Percentiles rank a stretch among this genome's conserved stretches.
Conservation (phyloP, 768 basidiomycete genomes). For the Gautieria morchelliformis region DNA sequence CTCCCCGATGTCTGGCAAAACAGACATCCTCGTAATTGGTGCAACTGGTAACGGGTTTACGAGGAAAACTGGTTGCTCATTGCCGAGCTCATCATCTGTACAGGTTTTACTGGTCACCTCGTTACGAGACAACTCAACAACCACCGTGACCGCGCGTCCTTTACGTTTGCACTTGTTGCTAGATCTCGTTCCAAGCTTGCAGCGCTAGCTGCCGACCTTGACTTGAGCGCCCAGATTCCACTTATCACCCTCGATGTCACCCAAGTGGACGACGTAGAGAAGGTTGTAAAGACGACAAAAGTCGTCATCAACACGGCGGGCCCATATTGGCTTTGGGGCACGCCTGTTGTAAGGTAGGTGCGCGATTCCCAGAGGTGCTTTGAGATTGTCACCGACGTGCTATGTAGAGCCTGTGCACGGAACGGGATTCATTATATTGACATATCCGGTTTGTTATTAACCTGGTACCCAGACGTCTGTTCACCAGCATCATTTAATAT, state of each 20-base stretch:
- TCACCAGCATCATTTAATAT: not conserved
- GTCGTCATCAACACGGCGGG: constrained; percentile 75
- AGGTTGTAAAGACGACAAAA: constrained; percentile 42
- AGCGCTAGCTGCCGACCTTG: constrained; percentile 36
- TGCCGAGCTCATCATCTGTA: not conserved
- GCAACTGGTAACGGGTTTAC: constrained; percentile 39
- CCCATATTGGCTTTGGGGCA: constrained; percentile 64
- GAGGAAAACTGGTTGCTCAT: not conserved
- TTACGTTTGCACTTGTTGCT: constrained; percentile 62
- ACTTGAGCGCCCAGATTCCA: constrained; percentile 33
- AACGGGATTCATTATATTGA: constrained; percentile 82
- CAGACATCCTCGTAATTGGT: constrained; percentile 59
- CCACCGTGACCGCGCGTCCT: constrained; percentile 49
- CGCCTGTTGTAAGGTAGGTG: constrained; percentile 57
- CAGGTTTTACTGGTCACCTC: constrained; percentile 63
- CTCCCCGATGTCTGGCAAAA: not conserved
- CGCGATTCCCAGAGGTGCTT: not conserved
- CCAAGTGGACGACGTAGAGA: constrained; percentile 41
- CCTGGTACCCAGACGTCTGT: not conserved
- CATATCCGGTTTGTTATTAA: constrained; percentile 35
- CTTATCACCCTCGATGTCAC: constrained; percentile 52
- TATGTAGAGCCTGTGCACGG: constrained; percentile 54
- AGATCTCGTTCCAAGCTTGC: constrained; percentile 57
- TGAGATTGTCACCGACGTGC: not conserved
- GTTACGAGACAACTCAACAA: constrained; percentile 54